Conservation (phyloP, 768 basidiomycete species). For the Pleurotus cornucopiae region DNA sequence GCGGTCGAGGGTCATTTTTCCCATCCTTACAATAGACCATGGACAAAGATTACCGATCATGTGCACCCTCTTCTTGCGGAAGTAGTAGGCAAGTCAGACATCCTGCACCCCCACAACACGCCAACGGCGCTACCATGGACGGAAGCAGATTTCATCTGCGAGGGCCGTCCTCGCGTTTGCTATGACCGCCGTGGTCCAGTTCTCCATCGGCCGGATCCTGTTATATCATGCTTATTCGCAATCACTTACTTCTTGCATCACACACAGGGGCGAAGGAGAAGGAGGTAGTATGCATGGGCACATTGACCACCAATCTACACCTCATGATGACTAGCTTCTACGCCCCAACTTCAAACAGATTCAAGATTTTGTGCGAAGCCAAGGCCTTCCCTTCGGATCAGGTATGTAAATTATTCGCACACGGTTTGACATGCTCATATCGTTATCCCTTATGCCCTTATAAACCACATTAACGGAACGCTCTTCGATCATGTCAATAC, state of each 20-base stretch:
- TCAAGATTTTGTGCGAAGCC: constrained; percentile 93
- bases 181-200: constrained; percentile 1
- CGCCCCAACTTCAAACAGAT: constrained; percentile 77
- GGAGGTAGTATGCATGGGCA: constrained; percentile 95
- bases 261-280: constrained; percentile 72
- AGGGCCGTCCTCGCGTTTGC: too few species aligned
- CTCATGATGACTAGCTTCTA: constrained; percentile 95
- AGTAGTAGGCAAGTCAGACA: constrained; percentile 62
- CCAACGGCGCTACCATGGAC: background rate
- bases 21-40: constrained; percentile 81
- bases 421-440: constrained; percentile 7
- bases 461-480: too few species aligned
- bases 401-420: constrained; percentile 38
- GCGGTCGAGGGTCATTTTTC: constrained; percentile 86
- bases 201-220: constrained; percentile 8
- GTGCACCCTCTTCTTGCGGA: constrained; percentile 74
- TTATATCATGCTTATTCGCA: constrained; percentile 11
- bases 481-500: too few species aligned
- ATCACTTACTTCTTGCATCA: constrained; percentile 8
- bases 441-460: too few species aligned
- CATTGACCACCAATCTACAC: constrained; percentile 93
- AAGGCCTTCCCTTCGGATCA: constrained; percentile 97
- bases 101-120: too few species aligned
- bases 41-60: constrained; percentile 74
- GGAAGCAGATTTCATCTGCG: background rate